A percentile compares a stretch with the other conserved stretches of the same genome.
Evolutionary conservation across 2,329 filamentous ascomycete species (phyloP).

Genomic region (Aspergillus felis): DNA sequence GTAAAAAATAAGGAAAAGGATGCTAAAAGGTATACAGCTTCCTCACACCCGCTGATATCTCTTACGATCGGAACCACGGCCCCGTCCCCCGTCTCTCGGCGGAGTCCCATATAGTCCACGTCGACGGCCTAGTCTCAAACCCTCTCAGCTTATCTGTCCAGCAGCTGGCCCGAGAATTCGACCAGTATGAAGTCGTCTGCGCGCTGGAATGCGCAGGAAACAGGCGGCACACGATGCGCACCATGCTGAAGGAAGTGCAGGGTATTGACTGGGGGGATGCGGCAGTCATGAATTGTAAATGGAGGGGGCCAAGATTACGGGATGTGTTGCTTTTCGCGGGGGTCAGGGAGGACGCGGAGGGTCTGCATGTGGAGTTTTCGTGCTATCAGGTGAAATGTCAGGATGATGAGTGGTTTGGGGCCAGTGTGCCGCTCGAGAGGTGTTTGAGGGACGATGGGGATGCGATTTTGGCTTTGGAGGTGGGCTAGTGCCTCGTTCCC

Average conservation of each 20-base stretch:
- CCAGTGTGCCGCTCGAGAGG: slow-evolving; percentile 48
- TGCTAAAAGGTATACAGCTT: slow-evolving; percentile 36
- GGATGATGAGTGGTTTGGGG: slow-evolving; percentile 58
- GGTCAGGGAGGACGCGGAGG: slow-evolving; percentile 27
- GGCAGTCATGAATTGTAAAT: slow-evolving; percentile 59
- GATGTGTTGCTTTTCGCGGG: slow-evolving; percentile 51
- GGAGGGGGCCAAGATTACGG: slow-evolving; percentile 51
- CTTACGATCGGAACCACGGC: slow-evolving; percentile 58
- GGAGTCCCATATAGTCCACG: slow-evolving; percentile 39
- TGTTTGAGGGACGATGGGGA: slow-evolving; percentile 44
- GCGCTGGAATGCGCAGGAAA: slow-evolving; percentile 60
- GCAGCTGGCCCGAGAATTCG: slow-evolving; percentile 46
- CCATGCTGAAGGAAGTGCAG: slow-evolving; percentile 54
- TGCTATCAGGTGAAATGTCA: slow-evolving; percentile 51
- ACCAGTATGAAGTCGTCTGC: slow-evolving; percentile 54
- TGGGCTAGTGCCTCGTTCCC: slow-evolving; percentile 11
- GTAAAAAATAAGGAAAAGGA: background rate
- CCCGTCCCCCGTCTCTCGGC: slow-evolving; percentile 48
- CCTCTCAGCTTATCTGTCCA: slow-evolving; percentile 44
- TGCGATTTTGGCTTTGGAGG: slow-evolving; percentile 48
- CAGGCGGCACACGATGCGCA: slow-evolving; percentile 58
- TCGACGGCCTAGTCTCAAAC: slow-evolving; percentile 49
- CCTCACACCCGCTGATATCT: slow-evolving; percentile 48
- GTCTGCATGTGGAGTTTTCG: slow-evolving; percentile 54
- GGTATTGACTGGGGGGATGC: slow-evolving; percentile 60